phyloP scores from a whole-genome alignment of 2,329 filamentous ascomycete genomes.

The Ceratocystis alfenasii region DNA sequence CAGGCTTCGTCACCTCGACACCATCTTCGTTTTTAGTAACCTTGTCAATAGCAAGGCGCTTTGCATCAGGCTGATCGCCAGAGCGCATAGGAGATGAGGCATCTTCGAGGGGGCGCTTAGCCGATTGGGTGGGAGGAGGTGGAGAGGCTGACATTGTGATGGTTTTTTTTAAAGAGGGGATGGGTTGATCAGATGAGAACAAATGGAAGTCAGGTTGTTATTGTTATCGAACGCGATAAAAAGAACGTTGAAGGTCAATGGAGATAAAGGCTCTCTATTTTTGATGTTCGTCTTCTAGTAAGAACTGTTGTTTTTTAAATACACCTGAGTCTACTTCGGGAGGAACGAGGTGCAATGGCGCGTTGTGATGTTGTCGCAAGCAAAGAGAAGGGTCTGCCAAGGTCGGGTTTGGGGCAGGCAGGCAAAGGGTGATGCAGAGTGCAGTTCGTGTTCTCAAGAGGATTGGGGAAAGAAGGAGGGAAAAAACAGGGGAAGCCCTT shows the following conservation, averaged over 20 bases:
- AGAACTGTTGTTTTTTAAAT: constrained; percentile 18
- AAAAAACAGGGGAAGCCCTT: constrained; percentile 12
- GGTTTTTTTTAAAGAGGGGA: constrained; percentile 24
- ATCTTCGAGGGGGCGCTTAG: constrained; percentile 94
- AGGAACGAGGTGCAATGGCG: constrained; percentile 21
- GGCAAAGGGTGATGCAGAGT: not conserved
- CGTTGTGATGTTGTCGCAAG: constrained; percentile 12
- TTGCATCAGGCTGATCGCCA: constrained; percentile 90
- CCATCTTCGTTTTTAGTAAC: constrained; percentile 58
- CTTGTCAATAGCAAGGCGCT: constrained; percentile 92
- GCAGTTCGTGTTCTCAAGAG: constrained; percentile 18
- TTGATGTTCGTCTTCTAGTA: constrained; percentile 9
- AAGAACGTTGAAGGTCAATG: constrained; percentile 10
- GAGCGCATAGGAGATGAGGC: constrained; percentile 90
- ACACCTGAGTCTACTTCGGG: constrained; percentile 17
- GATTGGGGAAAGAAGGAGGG: not conserved
- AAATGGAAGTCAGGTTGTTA: not conserved
- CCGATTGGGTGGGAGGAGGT: constrained; percentile 52
- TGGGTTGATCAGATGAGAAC: not conserved
- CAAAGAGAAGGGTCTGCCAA: not conserved
- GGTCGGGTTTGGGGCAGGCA: constrained; percentile 9
- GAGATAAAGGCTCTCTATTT: constrained; percentile 13
- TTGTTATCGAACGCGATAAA: constrained; percentile 2
- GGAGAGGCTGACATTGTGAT: constrained; percentile 63
- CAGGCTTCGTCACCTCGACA: constrained; percentile 34